Base-by-base conservation (phyloP, 495 filamentous ascomycete genomes). In the Hypoxylon perforatum region DNA sequence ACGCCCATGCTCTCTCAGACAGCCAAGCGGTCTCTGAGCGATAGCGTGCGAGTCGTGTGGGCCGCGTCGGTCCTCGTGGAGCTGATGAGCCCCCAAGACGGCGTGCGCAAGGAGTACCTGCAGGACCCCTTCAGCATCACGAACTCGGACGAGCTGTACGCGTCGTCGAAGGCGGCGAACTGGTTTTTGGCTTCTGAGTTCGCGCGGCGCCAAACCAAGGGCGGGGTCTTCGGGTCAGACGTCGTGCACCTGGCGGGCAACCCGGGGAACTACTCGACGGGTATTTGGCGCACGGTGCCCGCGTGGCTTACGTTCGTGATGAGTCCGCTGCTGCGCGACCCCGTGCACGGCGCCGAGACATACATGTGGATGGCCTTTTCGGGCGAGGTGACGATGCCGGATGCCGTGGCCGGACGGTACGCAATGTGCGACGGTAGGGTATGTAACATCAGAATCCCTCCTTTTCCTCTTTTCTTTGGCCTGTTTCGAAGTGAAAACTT, bases 41-140 rank as follows among this genome's bases (percentile, higher is more conserved):
- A 46, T 42, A 4, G 56, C 30, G 78, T 81, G 2, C 69, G 81
- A 1, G 76, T 82, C 11, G 74, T 78, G 25, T 85, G 83, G 81
- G 59, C 75, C 21, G 39, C 52, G 0, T 72, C 67, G 3, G 57
- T 63, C 18, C 63, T 65, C 18, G 68, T 70, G 10, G 76, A 77
- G 15, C 25, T 67, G 14, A 52, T 62, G 6, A 61, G 72, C 4
- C 79, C 79, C 1, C 61, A 67, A 22, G 60, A 47, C 8, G 80
- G 78, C 6, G 62, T 84, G 14, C 48, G 67, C n/a, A 64, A 75
- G 36, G 52, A 67, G 22, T 68, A 63, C 25, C 10, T 68, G 1
- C 1, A 55, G 11, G 56, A 66, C 22, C 22, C 55, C 10, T 22
- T 30, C 5, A 73, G 73, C 0, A 51, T 76, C 52, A 44, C 55